These are phyloP conservation scores for Penicillium sp. DNA, from an alignment of 2,329 filamentous ascomycete species.

Conservation along the genomic window DNA sequence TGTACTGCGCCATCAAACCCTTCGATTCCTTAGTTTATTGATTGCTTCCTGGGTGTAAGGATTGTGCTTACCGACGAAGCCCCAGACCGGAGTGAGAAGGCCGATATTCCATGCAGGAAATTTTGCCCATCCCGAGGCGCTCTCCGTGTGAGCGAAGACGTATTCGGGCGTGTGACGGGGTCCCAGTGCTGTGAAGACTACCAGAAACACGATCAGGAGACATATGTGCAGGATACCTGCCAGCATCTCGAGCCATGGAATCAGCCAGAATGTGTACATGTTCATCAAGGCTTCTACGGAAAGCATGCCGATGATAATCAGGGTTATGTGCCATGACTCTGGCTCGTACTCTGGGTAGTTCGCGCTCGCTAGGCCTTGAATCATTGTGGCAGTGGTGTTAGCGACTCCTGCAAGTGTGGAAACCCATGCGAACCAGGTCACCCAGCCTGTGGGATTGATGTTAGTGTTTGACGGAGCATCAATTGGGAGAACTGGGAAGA, in stretches of 20 bases:
- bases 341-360: constrained; percentile 34
- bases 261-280: constrained; percentile 33
- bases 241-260: constrained; percentile 41
- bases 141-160: constrained; percentile 29
- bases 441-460: constrained; percentile 31
- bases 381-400: constrained; percentile 36
- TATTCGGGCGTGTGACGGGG: constrained; percentile 34
- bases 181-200: constrained; percentile 32
- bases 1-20: constrained; percentile 50
- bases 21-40: constrained; percentile 10
- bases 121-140: constrained; percentile 31
- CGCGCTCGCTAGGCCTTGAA: constrained; percentile 33
- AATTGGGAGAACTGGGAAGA: too few relatives aligned
- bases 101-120: constrained; percentile 40
- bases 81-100: constrained; percentile 34
- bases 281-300: constrained; percentile 17
- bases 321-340: constrained; percentile 39
- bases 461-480: neutral
- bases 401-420: constrained; percentile 34
- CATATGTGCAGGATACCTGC: constrained; percentile 29
- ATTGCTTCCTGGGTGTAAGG: too few relatives aligned
- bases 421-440: constrained; percentile 45
- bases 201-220: constrained; percentile 33
- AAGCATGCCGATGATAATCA: constrained; percentile 41
- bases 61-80: constrained; percentile 13